Percentiles rank a stretch among this genome's conserved stretches.
Conservation (phyloP, 768 basidiomycete species). For the Pholiota microspora region DNA sequence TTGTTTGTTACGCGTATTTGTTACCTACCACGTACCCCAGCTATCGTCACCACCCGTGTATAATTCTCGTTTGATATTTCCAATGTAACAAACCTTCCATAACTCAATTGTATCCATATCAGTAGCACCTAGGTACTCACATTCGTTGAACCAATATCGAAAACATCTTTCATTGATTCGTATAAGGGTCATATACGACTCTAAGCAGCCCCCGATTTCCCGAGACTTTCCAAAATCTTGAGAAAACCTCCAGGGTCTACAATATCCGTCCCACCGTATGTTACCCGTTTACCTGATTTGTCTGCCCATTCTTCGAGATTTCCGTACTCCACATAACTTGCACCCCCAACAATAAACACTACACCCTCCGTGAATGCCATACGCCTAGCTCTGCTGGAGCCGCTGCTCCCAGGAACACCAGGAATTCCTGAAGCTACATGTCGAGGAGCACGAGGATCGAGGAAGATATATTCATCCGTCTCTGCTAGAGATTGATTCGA, state of each 20-base stretch:
- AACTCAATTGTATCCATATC: conserved; percentile 9
- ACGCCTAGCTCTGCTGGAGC: conserved; percentile 35
- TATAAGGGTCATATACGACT: not conserved
- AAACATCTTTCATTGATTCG: not conserved
- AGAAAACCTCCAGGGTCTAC: conserved; percentile 88
- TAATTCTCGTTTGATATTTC: too few species aligned
- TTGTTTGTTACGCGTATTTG: too few species aligned
- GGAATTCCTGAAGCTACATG: conserved; percentile 48
- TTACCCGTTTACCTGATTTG: conserved; percentile 78
- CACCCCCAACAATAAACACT: conserved; percentile 95
- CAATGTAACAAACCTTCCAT: not conserved
- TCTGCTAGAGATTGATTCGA: conserved; percentile 93
- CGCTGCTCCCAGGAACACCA: conserved; percentile 51
- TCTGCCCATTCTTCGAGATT: conserved; percentile 93
- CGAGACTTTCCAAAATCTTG: conserved; percentile 61
- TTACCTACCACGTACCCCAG: too few species aligned
- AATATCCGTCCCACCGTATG: conserved; percentile 96
- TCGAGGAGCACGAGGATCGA: conserved; percentile 86
- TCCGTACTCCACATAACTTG: conserved; percentile 96
- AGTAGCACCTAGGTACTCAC: not conserved
- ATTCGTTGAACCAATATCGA: not conserved
- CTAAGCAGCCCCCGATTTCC: conserved; percentile 36
- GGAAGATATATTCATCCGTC: conserved; percentile 93
- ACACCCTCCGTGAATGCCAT: conserved; percentile 88
- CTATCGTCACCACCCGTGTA: too few species aligned